A percentile compares a stretch with the other conserved stretches of the same genome.
phyloP scores from a whole-genome alignment of 805 yeast species.

The Sugiyamaella qingdaonensis region DNA sequence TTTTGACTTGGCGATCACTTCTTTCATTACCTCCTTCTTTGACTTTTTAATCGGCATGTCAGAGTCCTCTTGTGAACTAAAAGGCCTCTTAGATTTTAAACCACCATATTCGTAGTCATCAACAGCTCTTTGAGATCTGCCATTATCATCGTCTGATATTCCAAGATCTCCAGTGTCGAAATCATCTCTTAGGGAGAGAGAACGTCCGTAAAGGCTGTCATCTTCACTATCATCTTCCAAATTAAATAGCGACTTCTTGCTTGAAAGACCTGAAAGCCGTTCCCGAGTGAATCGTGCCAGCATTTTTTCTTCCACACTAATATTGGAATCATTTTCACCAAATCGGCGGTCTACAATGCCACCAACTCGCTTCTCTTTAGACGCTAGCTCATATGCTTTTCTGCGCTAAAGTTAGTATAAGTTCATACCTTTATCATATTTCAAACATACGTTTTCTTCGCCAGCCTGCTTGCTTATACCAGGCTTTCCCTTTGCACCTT shows the following conservation, averaged over 20 bases:
- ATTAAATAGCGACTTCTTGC: slow-evolving; percentile 54
- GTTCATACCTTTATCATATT: neutral
- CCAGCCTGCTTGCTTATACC: slow-evolving; percentile 65
- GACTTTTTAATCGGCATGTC: slow-evolving; percentile 39
- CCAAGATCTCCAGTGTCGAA: slow-evolving; percentile 47
- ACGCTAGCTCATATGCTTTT: slow-evolving; percentile 57
- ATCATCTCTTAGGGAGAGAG: slow-evolving; percentile 57
- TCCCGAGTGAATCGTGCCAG: slow-evolving; percentile 91
- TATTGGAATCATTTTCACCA: slow-evolving; percentile 71
- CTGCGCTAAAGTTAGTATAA: slow-evolving; percentile 37
- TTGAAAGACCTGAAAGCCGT: slow-evolving; percentile 32
- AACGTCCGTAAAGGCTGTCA: slow-evolving; percentile 63
- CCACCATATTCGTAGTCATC: slow-evolving; percentile 24
- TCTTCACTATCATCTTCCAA: slow-evolving; percentile 65
- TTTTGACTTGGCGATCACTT: slow-evolving; percentile 41
- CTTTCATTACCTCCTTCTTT: slow-evolving; percentile 42
- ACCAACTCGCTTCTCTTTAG: slow-evolving; percentile 68
- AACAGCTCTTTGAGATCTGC: slow-evolving; percentile 7
- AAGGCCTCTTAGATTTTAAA: slow-evolving; percentile 6
- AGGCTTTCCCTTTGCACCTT: slow-evolving; percentile 60
- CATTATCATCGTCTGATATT: slow-evolving; percentile 28
- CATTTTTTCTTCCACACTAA: slow-evolving; percentile 91
- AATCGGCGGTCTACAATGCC: slow-evolving; percentile 81
- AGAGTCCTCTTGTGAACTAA: slow-evolving; percentile 35
- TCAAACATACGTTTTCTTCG: slow-evolving; percentile 41